Conservation (phyloP, 331 rosid species). For the Erythrophleum ivorense region DNA sequence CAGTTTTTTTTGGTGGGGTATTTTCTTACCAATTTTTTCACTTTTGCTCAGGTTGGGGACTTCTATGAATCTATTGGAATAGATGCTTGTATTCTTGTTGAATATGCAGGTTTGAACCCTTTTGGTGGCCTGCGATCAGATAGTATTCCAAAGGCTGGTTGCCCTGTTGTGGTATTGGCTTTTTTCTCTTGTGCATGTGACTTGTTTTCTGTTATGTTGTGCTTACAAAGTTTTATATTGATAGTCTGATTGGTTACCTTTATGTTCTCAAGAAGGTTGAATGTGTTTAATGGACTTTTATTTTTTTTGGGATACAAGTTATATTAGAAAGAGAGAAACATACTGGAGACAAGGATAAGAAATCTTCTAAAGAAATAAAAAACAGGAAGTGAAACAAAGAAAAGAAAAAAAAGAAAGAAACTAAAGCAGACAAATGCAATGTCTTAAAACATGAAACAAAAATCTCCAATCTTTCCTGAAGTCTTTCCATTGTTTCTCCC, state of each 20-base stretch:
- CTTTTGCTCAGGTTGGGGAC: slow-evolving; percentile 82
- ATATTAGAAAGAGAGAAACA: background rate
- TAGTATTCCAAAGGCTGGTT: slow-evolving; percentile 91
- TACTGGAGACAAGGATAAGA: background rate
- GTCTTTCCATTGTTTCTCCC: background rate
- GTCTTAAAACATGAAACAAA: background rate
- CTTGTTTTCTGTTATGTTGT: slow-evolving; percentile 30
- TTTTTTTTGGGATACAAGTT: background rate
- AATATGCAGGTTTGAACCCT: slow-evolving; percentile 93
- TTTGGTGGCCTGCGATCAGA: slow-evolving; percentile 89
- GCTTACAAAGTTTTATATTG: slow-evolving; percentile 13
- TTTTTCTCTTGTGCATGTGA: slow-evolving; percentile 28
- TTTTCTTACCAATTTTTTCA: background rate
- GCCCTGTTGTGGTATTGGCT: slow-evolving; percentile 86
- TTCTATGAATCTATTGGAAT: slow-evolving; percentile 93
- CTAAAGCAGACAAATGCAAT: background rate
- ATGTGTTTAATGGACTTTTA: background rate
- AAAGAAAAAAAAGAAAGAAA: background rate
- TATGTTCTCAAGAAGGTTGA: slow-evolving; percentile 17
- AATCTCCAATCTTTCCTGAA: background rate
- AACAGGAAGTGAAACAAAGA: background rate
- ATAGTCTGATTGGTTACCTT: slow-evolving; percentile 15
- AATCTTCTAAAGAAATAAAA: background rate
- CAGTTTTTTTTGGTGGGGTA: slow-evolving; percentile 3
- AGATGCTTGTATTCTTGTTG: slow-evolving; percentile 92